Conservation (phyloP, 1,139 yeast genomes). For the Protomyces inouyei region DNA sequence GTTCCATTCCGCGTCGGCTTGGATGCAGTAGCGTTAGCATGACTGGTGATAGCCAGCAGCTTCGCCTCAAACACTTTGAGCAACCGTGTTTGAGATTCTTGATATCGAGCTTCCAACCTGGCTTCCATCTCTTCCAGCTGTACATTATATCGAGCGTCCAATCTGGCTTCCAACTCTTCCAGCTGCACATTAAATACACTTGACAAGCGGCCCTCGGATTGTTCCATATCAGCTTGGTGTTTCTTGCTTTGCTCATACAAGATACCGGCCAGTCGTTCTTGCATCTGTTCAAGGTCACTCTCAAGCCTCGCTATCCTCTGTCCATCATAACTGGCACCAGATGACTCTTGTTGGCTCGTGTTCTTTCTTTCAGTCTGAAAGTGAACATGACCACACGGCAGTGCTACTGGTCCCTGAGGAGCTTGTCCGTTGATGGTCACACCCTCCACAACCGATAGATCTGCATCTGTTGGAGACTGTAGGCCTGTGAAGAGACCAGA, state of each 20-base stretch:
- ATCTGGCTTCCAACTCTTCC: not conserved
- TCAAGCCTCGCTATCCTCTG: not conserved
- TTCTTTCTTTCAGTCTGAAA: no score
- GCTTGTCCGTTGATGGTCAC: no score
- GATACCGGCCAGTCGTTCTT: not conserved
- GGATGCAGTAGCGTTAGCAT: no score
- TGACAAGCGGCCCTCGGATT: not conserved
- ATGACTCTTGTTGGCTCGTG: no score
- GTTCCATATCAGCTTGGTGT: conserved; percentile 7
- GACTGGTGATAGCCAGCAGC: not conserved
- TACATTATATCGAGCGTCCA: not conserved
- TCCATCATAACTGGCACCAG: no score
- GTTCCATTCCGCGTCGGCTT: not conserved
- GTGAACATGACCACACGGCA: no score
- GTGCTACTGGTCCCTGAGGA: no score
- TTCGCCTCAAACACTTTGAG: not conserved
- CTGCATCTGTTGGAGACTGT: no score
- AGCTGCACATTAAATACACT: not conserved
- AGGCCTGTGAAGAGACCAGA: no score
- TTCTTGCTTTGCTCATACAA: not conserved
- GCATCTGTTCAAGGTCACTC: not conserved
- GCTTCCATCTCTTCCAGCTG: not conserved
- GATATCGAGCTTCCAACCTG: not conserved
- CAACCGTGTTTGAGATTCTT: not conserved
- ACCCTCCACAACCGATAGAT: no score